These are phyloP conservation scores for Fusarium guadeloupense DNA, from an alignment of 2,329 filamentous ascomycete species.

Conservation along the genomic window DNA sequence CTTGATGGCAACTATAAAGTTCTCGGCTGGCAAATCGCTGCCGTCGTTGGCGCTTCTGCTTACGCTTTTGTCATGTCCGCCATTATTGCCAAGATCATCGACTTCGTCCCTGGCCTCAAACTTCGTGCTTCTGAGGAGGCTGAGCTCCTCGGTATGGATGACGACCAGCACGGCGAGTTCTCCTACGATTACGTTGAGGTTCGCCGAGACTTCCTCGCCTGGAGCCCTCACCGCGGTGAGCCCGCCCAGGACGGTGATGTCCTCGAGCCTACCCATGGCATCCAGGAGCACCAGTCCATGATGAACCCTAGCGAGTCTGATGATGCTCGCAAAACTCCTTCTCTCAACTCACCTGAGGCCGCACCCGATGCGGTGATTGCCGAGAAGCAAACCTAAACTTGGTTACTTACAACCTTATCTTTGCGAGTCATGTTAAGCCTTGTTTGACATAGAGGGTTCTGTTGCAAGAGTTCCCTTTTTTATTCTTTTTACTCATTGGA, in stretches of 20 bases:
- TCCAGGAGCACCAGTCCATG: conserved; percentile 68
- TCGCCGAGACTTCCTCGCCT: conserved; percentile 86
- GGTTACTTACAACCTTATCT: neutral
- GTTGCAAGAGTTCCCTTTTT: neutral
- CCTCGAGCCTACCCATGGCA: conserved; percentile 74
- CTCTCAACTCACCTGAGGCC: conserved; percentile 26
- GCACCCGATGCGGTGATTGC: conserved; percentile 17
- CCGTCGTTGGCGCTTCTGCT: conserved; percentile 70
- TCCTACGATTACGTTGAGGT: conserved; percentile 93
- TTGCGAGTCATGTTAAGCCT: conserved; percentile 33
- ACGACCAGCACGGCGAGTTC: conserved; percentile 90
- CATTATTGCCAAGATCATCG: conserved; percentile 77
- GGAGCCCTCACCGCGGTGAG: conserved; percentile 79
- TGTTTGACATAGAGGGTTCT: conserved; percentile 31
- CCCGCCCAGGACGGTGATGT: conserved; percentile 67
- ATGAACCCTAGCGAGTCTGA: conserved; percentile 46
- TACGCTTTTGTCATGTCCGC: conserved; percentile 81
- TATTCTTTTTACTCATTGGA: conserved; percentile 11
- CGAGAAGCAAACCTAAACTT: conserved; percentile 27
- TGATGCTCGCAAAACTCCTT: conserved; percentile 38
- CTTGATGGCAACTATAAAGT: conserved; percentile 78
- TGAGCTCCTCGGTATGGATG: conserved; percentile 87
- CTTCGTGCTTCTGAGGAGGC: conserved; percentile 84
- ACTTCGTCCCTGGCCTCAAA: conserved; percentile 79
- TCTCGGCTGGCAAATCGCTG: conserved; percentile 83